Evolutionary conservation across 495 filamentous ascomycete species (phyloP).

Genomic region (Neurospora sp.): DNA sequence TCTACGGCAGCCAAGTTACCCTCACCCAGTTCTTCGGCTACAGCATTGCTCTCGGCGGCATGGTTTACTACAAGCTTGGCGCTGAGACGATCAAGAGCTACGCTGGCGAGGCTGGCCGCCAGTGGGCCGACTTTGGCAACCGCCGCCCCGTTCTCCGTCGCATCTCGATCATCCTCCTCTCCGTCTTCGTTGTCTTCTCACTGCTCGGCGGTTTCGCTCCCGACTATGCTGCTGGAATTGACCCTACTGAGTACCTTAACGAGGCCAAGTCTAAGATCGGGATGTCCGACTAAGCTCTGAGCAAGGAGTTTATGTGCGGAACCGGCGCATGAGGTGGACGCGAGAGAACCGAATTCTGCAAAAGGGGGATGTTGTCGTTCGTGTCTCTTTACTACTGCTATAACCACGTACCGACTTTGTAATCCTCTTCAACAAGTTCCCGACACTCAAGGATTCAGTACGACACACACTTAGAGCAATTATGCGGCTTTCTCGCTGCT

Average conservation of each 20-base stretch:
- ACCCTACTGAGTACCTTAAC: conserved; percentile 34
- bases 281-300: conserved; percentile 18
- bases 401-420: background rate
- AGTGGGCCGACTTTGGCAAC: conserved; percentile 81
- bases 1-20: conserved; percentile 79
- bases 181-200: conserved; percentile 53
- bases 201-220: conserved; percentile 49
- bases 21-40: conserved; percentile 89
- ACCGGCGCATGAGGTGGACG: background rate
- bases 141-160: conserved; percentile 66
- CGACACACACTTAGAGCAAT: background rate
- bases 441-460: background rate
- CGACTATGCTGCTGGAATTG: conserved; percentile 35
- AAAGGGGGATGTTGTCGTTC: background rate
- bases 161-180: conserved; percentile 52
- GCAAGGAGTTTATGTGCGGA: background rate
- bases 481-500: background rate
- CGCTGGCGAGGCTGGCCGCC: conserved; percentile 53
- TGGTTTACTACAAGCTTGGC: conserved; percentile 97
- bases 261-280: conserved; percentile 39
- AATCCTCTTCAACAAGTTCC: background rate
- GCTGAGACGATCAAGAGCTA: conserved; percentile 74
- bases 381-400: background rate
- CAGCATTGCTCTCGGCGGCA: conserved; percentile 76
- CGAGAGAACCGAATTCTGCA: background rate